Base-by-base conservation (phyloP, 352 stramenopile species). In the Phytopythium helicoides region DNA sequence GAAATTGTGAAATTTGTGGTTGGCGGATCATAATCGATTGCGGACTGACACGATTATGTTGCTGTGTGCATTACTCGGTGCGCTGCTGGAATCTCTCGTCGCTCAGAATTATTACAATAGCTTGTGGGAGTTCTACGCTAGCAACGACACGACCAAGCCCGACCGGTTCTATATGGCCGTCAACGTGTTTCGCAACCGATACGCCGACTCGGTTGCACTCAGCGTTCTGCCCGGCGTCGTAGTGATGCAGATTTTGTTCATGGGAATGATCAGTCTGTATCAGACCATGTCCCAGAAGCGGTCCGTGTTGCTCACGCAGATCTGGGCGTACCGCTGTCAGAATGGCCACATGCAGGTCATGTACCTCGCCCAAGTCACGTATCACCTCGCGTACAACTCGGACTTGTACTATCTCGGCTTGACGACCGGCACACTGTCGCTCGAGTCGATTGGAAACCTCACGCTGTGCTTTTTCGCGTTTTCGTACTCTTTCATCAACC, bases 401-500 rank as follows among this genome's bases (percentile, higher is more conserved):
- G 25, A 56, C 18, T 14, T 40, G 44, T 60, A 54, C 45, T 54
- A 56, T 16, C 52, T 69, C 1, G 61, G 61, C 7, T 38, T 69
- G 2, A 59, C 37, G 0, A 66, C 61, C 0, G 61, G 61, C 19
- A 66, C 56, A 1, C 14, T 69, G 37, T 59, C 41, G 0, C 16
- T 37, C 14, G 61, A 34, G 11, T 69, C 61, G n/a, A 19, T 69
- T 2, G 28, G 51, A 23, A 69, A 69, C 28, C 44, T 63, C 5
- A 33, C 47, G 12, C 18, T 66, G 1, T 36, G 52, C 11, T 56
- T 69, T 9, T 69, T 62, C 25, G 61, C 37, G 6, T 66, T 66
- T 28, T 46, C 56, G 0, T 69, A 69, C 11, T 52, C 52, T 1
- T 34, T 45, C 16, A 33, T 69, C 31, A 69, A 69, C 14, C 12